Evolutionary conservation across 1,139 yeast genomes (phyloP), one percentile per base, ranked within the genome.

Genomic region (Debaryomyces udenii): DNA sequence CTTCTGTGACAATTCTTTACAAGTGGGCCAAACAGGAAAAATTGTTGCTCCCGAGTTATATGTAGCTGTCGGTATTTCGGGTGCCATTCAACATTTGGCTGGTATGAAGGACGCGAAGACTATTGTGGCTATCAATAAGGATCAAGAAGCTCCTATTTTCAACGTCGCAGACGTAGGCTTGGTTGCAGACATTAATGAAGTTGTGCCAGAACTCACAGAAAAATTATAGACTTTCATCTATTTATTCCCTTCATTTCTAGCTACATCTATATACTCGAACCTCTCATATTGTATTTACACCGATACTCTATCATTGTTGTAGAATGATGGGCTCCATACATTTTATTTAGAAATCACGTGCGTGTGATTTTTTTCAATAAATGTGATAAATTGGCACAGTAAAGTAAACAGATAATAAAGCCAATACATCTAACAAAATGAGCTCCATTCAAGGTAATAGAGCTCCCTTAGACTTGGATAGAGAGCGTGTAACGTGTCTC

Each of bases 1-100:
- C 0, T 90, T 80, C 63, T 91, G 96, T 58, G 98, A 93, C 61
- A 93, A 93, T 68, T 90, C 98, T n/a, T 77, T 93, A 52, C 99
- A 93, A 69, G 93, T 93, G 46, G 99, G 99, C 41, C 99, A 93
- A 70, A 93, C 99, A 9, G 99, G 99, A 57, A 93, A 93, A 63
- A 91, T 91, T 41, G 96, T 93, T 38, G 98, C 99, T 3, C 99
- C 99, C 13, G 96, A 91, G 31, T 77, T 91, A 53, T 93, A 93
- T 62, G 66, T 93, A 42, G 98, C 97, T 3, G 83, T 91, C 33
- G 99, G 99, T 49, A 81, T 93, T 44, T 87, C 96, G 22, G 99
- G 99, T 47, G 99, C 99, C 32, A 93, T 93, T 55, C 99, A 93
- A 68, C 98, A 93, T 68, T 74, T 93, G 61, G 99, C 99, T 1